Evolutionary conservation across 2,329 filamentous ascomycete genomes (phyloP).

Genomic region (Amylocarpus encephaloides): DNA sequence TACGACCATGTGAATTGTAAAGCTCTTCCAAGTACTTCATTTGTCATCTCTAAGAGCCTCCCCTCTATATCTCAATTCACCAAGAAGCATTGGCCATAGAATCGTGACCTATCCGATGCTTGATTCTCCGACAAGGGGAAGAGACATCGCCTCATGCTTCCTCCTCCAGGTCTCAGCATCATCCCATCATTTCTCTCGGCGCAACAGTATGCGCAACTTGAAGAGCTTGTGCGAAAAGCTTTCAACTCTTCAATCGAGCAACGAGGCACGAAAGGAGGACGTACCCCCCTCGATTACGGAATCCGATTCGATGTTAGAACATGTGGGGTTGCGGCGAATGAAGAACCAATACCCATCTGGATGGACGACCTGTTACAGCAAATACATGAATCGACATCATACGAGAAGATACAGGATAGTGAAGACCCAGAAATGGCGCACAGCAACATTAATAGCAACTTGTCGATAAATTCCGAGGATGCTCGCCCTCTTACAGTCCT

Average conservation of each 20-base stretch:
- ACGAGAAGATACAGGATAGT: not conserved
- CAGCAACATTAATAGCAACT: no score
- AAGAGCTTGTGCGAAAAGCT: slow-evolving; percentile 1
- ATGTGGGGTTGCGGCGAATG: slow-evolving; percentile 1
- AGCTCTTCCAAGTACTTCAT: no score
- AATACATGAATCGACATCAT: not conserved
- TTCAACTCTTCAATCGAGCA: not conserved
- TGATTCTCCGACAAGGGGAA: not conserved
- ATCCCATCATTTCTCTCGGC: slow-evolving; percentile 1
- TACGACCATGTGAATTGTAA: not conserved
- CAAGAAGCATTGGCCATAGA: not conserved
- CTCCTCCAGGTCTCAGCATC: slow-evolving; percentile 1
- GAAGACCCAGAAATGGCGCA: not conserved
- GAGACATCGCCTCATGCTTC: not conserved
- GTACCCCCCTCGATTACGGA: slow-evolving; percentile 1
- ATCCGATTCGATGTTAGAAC: slow-evolving; percentile 4
- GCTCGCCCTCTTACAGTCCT: not conserved
- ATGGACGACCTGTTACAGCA: not conserved
- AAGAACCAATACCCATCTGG: slow-evolving; percentile 1
- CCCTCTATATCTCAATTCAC: not conserved
- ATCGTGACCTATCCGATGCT: not conserved
- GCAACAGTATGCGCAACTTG: not conserved
- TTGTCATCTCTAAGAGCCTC: not conserved
- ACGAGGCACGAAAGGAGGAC: slow-evolving; percentile 1
- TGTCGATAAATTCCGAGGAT: not conserved